Conservation (phyloP, 805 yeast genomes). For the Limtongia smithiae region DNA sequence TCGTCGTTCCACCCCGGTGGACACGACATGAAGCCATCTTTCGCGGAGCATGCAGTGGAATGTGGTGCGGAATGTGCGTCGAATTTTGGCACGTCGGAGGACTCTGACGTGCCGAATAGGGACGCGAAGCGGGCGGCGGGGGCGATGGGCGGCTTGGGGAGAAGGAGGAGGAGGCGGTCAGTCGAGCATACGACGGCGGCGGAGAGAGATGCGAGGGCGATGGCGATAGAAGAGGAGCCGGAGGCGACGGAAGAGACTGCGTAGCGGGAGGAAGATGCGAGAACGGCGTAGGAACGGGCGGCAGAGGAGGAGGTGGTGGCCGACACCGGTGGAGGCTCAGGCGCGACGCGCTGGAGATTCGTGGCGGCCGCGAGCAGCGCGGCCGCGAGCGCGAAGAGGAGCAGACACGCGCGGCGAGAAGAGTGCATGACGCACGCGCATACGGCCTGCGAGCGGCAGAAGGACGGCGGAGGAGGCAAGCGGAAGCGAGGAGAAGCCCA, state of each 20-base stretch:
- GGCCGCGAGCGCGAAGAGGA: neutral
- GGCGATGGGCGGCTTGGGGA: neutral
- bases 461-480: neutral
- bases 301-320: slow-evolving; percentile 3
- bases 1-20: too few relatives aligned
- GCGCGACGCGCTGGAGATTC: neutral
- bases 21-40: too few relatives aligned
- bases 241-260: neutral
- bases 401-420: neutral
- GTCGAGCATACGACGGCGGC: neutral
- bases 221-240: neutral
- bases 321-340: neutral
- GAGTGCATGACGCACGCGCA: neutral
- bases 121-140: neutral
- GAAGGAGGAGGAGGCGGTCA: neutral
- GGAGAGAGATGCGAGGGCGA: neutral
- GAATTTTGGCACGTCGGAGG: neutral
- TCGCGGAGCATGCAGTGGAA: too few relatives aligned
- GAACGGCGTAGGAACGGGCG: neutral
- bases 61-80: too few relatives aligned
- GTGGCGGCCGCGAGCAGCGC: neutral
- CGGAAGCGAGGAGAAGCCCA: too few relatives aligned
- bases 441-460: neutral
- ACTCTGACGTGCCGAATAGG: neutral
- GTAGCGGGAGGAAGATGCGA: neutral